Base-by-base conservation (phyloP, 78 protist species). In the Capsaspora owczarzaki region DNA sequence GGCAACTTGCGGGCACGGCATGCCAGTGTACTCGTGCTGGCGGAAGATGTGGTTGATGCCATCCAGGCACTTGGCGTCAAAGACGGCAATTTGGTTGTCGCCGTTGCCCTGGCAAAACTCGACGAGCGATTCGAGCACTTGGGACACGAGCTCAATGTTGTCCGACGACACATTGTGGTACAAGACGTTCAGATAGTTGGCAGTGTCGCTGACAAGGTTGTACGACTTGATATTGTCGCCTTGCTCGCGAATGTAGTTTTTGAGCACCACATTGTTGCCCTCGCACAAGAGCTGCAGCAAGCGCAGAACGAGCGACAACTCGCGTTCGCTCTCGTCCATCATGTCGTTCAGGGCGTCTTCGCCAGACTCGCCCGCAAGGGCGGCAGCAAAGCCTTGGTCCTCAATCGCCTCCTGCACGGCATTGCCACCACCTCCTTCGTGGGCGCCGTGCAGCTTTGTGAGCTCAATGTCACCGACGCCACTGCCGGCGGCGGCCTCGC, bases 271-370 rank as follows among this genome's bases (percentile, higher is more conserved):
- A 61, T 79, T 46, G 78, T 85, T 83, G 35, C 79, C 89, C 47
- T 85, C 89, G 61, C 89, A 85, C 49, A 85, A 1, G 29, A 79
- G 69, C 63, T 85, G 89, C 47, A 71, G 77, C 61, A 71, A 2
- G 42, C 77, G 77, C 77, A 71, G 60, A 53, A 71, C 74, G n/a
- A n/a, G n/a, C n/a, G n/a, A n/a, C n/a, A n/a, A 25, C 66, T 56
- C 66, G 66, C 12, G 12, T 16, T 56, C 25, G 66, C 66, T 29
- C 25, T 56, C 35, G 66, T 56, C 66, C 66, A 25, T 12, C 31
- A 56, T 25, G 29, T 3, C 29, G n/a, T n/a, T n/a, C n/a, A n/a
- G n/a, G n/a, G n/a, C n/a, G n/a, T n/a, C n/a, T n/a, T n/a, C 66
- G 66, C 66, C 29, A 3, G 31, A n/a, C n/a, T n/a, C n/a, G n/a